phyloP scores from a whole-genome alignment of 2,329 filamentous ascomycete species.

The Colletotrichum liriopes region DNA sequence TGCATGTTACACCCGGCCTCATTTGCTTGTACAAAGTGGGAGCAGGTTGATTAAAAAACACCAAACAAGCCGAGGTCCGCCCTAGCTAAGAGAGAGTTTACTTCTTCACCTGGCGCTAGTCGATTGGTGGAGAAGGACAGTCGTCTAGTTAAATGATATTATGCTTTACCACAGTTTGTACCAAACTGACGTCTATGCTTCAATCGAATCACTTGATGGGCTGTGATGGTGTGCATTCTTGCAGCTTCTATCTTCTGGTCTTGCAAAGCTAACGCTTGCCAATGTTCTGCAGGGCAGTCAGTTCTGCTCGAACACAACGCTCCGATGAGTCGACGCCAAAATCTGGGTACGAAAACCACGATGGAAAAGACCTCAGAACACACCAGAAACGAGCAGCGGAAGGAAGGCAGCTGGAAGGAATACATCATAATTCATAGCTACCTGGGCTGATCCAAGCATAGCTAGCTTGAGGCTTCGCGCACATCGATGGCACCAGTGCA shows the following conservation, averaged over 20 bases:
- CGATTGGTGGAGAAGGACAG: too few species aligned
- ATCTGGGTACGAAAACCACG: neutral
- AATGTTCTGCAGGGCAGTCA: neutral
- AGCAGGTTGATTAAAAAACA: neutral
- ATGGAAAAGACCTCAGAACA: neutral
- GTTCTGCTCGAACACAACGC: neutral
- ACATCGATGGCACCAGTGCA: too few species aligned
- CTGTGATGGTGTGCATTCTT: neutral
- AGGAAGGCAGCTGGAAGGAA: neutral
- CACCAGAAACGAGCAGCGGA: neutral
- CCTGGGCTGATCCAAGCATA: neutral
- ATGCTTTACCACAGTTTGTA: neutral
- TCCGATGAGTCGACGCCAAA: neutral
- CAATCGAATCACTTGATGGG: neutral
- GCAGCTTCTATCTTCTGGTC: neutral
- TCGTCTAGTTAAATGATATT: too few species aligned
- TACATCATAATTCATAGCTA: conserved; percentile 1
- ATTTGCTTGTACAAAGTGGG: neutral
- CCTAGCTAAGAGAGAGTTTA: neutral
- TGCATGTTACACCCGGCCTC: neutral
- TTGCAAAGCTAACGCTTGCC: neutral
- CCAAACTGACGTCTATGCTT: neutral
- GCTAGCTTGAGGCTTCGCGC: neutral
- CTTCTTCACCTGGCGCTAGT: neutral
- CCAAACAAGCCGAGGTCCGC: neutral